Evolutionary conservation across 345 rosid species (phyloP), one percentile per base, ranked within the genome.

Genomic region (Syzygium jambos): DNA sequence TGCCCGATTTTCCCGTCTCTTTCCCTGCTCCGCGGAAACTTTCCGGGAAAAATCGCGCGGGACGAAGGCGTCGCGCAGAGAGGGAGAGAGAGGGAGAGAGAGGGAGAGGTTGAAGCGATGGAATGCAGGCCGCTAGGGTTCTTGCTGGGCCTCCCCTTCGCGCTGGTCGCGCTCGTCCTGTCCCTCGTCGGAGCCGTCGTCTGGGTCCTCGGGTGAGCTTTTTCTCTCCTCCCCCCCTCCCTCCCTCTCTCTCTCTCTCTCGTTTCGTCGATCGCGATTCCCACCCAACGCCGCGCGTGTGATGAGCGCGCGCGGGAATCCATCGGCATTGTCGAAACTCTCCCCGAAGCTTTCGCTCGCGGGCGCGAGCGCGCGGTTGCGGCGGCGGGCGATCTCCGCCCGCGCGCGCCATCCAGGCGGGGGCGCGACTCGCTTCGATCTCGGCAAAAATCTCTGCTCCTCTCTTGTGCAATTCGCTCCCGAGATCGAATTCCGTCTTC

Each of bases 81-180:
- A 4, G 43, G 3, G 54, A 3, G 52, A 52, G 25, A 21, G 63
- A 57, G 51, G 2, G 46, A 43, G 46, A 41, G 21, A 51, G 52
- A 52, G 25, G 22, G 63, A 25, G 51, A 38, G 12, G 38, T 85
- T 29, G 86, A 78, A 86, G 65, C 49, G 84, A 94, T 93, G 78
- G 95, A 94, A 41, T 96, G 99, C 90, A 93, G 98, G 88, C 98
- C 98, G 49, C 83, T 95, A 27, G 99, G 98, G 63, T 96, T 96
- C 93, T 92, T 95, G 89, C 0, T 96, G 11, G 98, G 98, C 11
- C 91, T 96, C 27, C 98, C 99, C 14, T 95, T 96, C 87, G 98
- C 97, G 52, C 89, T 96, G 82, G 73, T 95, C 41, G 96, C 99
- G 19, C 56, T 96, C 85, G 86, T 94, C 49, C 89, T 96, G 4